These are phyloP conservation scores for Gnaphalium uliginosum DNA, from an alignment of 129 eudicot species.

Conservation along the genomic window DNA sequence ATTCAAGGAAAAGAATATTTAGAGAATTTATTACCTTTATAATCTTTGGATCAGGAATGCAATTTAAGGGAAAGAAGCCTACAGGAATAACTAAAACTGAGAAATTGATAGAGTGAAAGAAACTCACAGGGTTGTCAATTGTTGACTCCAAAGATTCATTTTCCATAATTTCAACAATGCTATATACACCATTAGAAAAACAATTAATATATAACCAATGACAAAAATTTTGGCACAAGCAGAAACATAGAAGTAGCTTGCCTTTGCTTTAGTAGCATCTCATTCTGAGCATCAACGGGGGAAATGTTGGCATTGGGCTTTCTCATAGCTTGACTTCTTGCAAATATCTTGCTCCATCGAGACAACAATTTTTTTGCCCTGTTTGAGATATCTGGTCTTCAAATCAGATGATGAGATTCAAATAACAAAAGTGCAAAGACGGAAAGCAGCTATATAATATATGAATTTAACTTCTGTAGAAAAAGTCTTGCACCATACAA, in stretches of 20 bases:
- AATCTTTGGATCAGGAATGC: background rate
- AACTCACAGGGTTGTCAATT: constrained; percentile 58
- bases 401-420: constrained; percentile 78
- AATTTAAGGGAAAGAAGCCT: background rate
- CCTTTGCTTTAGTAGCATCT: constrained; percentile 90
- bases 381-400: constrained; percentile 93
- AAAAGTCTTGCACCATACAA: background rate
- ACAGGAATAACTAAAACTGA: background rate
- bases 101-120: too few relatives aligned
- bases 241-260: constrained; percentile 33
- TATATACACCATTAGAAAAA: constrained; percentile 36
- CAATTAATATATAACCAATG: constrained; percentile 17
- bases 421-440: constrained; percentile 27
- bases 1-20: constrained; percentile 33
- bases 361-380: constrained; percentile 77
- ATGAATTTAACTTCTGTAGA: background rate
- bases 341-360: constrained; percentile 84
- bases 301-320: constrained; percentile 52
- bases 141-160: constrained; percentile 62
- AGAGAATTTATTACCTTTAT: background rate
- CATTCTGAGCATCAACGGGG: constrained; percentile 59
- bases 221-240: background rate
- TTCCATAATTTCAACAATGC: constrained; percentile 87
- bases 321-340: constrained; percentile 67
- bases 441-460: constrained; percentile 10